These are phyloP conservation scores for Aaosphaeria pasadenensis DNA, from an alignment of 2,329 filamentous ascomycete species.

Conservation along the genomic window DNA sequence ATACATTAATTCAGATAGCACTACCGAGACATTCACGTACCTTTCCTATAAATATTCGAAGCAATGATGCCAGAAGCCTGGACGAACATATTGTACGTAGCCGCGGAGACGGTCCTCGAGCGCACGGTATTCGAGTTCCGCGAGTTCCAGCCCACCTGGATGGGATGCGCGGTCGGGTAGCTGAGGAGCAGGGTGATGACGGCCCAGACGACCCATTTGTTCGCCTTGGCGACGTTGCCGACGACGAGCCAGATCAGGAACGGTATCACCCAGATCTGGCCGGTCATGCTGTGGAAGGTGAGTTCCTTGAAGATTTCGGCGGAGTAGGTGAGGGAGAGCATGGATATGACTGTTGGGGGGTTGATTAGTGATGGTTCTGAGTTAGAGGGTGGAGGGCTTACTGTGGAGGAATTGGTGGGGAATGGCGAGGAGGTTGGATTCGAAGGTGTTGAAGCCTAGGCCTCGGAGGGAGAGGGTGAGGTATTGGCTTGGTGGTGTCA, in stretches of 20 bases:
- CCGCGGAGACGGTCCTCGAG: conserved; percentile 39
- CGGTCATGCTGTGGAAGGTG: conserved; percentile 47
- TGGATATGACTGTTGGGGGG: no score
- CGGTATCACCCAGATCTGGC: conserved; percentile 59
- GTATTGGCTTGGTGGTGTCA: conserved; percentile 17
- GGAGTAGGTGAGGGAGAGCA: conserved; percentile 42
- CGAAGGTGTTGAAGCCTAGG: conserved; percentile 61
- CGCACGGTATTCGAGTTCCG: conserved; percentile 40
- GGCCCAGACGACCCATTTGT: conserved; percentile 52
- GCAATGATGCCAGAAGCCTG: conserved; percentile 48
- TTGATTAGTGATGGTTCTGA: conserved; percentile 13
- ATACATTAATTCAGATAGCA: neutral
- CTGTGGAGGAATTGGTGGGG: conserved; percentile 32
- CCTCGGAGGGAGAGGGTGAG: conserved; percentile 58
- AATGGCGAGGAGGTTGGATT: conserved; percentile 63
- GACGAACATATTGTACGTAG: conserved; percentile 44
- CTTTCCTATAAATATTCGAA: conserved; percentile 47
- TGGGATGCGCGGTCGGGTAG: conserved; percentile 53
- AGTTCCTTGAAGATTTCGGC: conserved; percentile 48
- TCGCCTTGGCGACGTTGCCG: conserved; percentile 39
- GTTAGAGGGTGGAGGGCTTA: conserved; percentile 32
- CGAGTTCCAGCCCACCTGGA: conserved; percentile 39
- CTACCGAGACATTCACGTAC: neutral
- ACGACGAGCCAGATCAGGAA: conserved; percentile 52
- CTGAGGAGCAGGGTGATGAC: conserved; percentile 50